Conservation (phyloP, 192 early-diverging fungal genomes). For the Podochytrium sp. region DNA sequence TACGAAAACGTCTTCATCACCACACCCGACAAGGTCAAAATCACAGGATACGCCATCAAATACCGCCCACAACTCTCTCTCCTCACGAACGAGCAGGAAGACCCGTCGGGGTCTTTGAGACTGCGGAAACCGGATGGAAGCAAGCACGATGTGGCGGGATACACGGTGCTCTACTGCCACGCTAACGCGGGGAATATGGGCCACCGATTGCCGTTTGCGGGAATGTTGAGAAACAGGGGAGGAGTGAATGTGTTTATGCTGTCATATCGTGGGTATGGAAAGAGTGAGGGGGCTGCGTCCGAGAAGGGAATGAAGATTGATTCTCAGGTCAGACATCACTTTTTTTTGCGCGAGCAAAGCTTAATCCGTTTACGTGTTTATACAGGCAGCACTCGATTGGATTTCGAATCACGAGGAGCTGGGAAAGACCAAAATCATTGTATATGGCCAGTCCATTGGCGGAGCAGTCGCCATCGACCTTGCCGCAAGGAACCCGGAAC, state of each 20-base stretch:
- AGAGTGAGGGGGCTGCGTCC: slow-evolving; percentile 81
- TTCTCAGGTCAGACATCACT: too few relatives aligned
- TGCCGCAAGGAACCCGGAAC: slow-evolving; percentile 75
- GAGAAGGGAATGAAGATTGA: slow-evolving; percentile 91
- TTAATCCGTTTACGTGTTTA: too few relatives aligned
- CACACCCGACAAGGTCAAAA: slow-evolving; percentile 11
- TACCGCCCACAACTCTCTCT: background rate
- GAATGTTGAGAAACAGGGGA: slow-evolving; percentile 61
- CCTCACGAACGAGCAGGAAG: background rate
- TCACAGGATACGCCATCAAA: slow-evolving; percentile 28
- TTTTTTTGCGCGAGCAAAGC: too few relatives aligned
- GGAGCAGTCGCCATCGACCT: slow-evolving; percentile 93
- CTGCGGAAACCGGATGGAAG: background rate
- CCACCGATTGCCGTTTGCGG: slow-evolving; percentile 91
- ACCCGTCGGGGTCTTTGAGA: background rate
- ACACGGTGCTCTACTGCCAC: slow-evolving; percentile 88
- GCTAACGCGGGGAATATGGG: slow-evolving; percentile 99
- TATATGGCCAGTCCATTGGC: slow-evolving; percentile 95
- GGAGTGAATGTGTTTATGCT: slow-evolving; percentile 93
- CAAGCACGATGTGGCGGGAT: background rate
- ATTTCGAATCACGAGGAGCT: slow-evolving; percentile 76
- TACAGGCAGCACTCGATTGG: slow-evolving; percentile 86
- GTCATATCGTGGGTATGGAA: slow-evolving; percentile 97
- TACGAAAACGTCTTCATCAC: slow-evolving; percentile 57
- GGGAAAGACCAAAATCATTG: slow-evolving; percentile 76